Conservation (phyloP, 2,329 filamentous ascomycete genomes). For the Microdochium paspali region DNA sequence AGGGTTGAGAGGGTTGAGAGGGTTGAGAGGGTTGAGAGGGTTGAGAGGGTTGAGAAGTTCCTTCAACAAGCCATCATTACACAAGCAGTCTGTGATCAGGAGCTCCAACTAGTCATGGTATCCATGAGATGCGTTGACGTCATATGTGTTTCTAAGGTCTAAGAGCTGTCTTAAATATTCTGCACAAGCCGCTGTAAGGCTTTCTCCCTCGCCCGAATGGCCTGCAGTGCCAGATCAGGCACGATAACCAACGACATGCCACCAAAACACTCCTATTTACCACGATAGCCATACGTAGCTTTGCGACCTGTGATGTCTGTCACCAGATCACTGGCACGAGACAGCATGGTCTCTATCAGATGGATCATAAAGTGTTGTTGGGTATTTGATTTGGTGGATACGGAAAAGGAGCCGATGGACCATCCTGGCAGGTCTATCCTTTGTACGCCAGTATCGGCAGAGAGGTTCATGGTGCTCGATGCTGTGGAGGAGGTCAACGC, state of each 20-base stretch:
- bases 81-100: no score
- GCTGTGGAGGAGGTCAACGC: not conserved
- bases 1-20: no score
- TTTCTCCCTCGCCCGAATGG: not conserved
- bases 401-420: not conserved
- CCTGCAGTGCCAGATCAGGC: not conserved
- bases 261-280: not conserved
- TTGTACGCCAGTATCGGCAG: no score
- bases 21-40: no score
- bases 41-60: no score
- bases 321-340: not conserved
- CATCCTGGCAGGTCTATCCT: not conserved
- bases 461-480: not conserved
- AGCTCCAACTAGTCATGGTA: no score
- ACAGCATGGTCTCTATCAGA: not conserved
- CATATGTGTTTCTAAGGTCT: no score
- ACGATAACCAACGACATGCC: not conserved
- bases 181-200: no score
- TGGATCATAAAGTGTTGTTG: not conserved
- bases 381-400: not conserved
- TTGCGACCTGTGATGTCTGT: not conserved
- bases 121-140: constrained; percentile 3
- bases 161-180: no score
- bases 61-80: no score
- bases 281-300: not conserved